Percentiles rank a stretch among this genome's conserved stretches.
Evolutionary conservation across 345 rosid genomes (phyloP).

Genomic region (Populus ilicifolia): DNA sequence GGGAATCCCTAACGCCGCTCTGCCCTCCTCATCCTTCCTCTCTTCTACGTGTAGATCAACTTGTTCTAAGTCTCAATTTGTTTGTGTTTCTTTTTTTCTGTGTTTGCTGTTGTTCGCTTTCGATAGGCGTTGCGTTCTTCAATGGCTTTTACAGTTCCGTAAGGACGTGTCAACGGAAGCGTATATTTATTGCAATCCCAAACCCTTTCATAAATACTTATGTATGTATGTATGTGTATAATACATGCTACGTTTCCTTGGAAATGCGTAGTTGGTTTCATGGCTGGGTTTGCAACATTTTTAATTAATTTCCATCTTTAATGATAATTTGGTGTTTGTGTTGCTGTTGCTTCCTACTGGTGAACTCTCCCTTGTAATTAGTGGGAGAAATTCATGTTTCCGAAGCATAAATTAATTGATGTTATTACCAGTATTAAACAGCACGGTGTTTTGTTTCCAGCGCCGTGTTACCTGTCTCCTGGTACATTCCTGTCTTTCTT

Average conservation of each 20-base stretch:
- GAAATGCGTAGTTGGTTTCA: conserved; percentile 3
- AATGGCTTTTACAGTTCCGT: conserved; percentile 16
- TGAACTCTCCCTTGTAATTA: conserved; percentile 27
- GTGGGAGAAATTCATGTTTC: conserved; percentile 42
- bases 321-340: not conserved
- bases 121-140: conserved; percentile 56
- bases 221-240: too few relatives aligned
- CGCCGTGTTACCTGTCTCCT: conserved; percentile 48
- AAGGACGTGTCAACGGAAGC: conserved; percentile 54
- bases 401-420: conserved; percentile 36
- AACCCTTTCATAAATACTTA: too few relatives aligned
- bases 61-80: not conserved
- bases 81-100: too few relatives aligned
- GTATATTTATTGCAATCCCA: conserved; percentile 26
- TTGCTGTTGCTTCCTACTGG: conserved; percentile 39
- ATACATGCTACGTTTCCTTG: not conserved
- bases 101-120: conserved; percentile 23
- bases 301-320: too few relatives aligned
- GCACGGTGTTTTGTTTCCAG: conserved; percentile 15
- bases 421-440: conserved; percentile 34
- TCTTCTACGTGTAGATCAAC: too few relatives aligned
- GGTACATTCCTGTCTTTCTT: conserved; percentile 12
- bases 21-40: too few relatives aligned
- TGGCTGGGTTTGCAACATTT: conserved; percentile 22
- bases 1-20: too few relatives aligned